Base-by-base conservation (phyloP, 2,329 filamentous ascomycete genomes). In the Colletotrichum sp. region DNA sequence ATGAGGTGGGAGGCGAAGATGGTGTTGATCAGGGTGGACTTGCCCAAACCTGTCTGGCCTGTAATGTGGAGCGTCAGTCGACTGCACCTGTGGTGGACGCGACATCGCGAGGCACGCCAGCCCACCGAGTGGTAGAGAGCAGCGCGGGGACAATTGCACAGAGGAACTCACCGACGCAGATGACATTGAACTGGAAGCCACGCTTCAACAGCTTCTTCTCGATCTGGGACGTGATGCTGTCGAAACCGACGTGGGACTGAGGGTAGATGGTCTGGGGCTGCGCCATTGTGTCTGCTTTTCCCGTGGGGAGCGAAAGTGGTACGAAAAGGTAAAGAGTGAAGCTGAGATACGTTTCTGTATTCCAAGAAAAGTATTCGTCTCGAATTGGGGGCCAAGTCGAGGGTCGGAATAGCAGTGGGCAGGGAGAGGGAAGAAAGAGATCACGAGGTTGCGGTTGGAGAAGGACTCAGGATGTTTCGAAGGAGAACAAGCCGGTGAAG, bases 1-100 rank as follows among this genome's bases (percentile, higher is more conserved):
- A 99, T 98, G 82, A 99, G 92, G 90, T 99, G 97, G 81, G 97
- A 98, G 81, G 97, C 97, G 88, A 99, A 99, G 90, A 99, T 98
- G 88, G 97, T 99, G 92, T 99, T 99, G 92, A 99, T 98, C 85
- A 99, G 89, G 78, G 97, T 99, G 74, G 96, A 98, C 90, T 99
- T 99, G 88, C 97, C 97, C 82, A 99, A 93, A 86, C 97, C 97
- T 78, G 97, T 99, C 90, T 99, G 97, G 84, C 97, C 97, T 98
- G 84, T 78, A 79, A 39, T 48, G 36, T 55, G 34, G 27, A 65
- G 71, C 52, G 44, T 75, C 48, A 76, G 74, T 65, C 64, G 30
- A 69, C 44, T 69, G 71, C 39, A 52, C 44, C n/a, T 52, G 11
- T 52, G 39, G 39, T 48, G 25, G 36, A 76, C 65, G 60, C 64